These are phyloP conservation scores for Brassica hybrid DNA, from an alignment of 441 rosid species.

Conservation along the genomic window DNA sequence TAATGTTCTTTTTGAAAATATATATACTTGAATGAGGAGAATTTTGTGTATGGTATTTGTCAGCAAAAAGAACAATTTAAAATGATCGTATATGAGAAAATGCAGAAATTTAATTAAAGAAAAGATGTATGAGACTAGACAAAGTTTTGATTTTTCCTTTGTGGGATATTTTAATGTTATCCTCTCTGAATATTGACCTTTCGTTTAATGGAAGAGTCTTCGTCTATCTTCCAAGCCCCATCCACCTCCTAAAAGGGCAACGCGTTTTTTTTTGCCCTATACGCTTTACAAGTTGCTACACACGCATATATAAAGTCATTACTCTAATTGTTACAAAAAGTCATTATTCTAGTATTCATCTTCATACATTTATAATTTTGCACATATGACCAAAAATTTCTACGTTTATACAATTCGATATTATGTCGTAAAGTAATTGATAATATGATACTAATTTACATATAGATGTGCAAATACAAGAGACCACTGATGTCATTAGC, in stretches of 20 bases:
- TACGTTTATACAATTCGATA: neutral
- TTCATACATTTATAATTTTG: neutral
- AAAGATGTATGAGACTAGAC: neutral
- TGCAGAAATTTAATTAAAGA: neutral
- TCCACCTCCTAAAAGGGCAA: conserved; percentile 40
- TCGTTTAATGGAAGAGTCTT: conserved; percentile 26
- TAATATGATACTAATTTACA: neutral
- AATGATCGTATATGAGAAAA: too few species aligned
- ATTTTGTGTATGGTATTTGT: too few species aligned
- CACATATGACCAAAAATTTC: neutral
- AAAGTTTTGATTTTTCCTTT: neutral
- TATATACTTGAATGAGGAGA: too few species aligned
- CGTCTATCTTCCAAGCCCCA: conserved; percentile 19
- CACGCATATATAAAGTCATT: neutral
- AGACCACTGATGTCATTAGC: conserved; percentile 6
- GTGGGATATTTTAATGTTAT: conserved; percentile 12
- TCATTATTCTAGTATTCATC: neutral
- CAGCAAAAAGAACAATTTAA: too few species aligned
- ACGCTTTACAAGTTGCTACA: conserved; percentile 24
- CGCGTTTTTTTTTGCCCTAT: conserved; percentile 19
- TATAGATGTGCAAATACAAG: neutral
- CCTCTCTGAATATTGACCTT: conserved; percentile 35
- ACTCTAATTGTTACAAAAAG: too few species aligned
- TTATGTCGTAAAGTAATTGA: neutral
- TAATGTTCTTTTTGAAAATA: too few species aligned